Evolutionary conservation across 2,329 filamentous ascomycete genomes (phyloP).

Genomic region (Penicillium sp.): DNA sequence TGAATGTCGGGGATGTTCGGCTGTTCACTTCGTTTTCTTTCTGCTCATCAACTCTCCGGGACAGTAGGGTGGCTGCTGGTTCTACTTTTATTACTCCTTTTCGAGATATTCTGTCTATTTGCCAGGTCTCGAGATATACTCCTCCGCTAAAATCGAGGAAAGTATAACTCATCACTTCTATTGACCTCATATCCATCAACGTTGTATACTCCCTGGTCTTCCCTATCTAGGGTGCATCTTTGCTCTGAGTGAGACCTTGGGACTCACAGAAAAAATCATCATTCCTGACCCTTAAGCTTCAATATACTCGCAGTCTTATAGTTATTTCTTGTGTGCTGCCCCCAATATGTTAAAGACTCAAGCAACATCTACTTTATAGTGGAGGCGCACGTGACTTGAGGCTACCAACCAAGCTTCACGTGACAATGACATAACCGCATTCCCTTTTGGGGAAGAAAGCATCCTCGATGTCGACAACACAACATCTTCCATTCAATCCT

Average conservation of each 20-base stretch:
- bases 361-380: not conserved
- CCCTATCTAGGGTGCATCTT: not conserved
- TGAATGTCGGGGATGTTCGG: not conserved
- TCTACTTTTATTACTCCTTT: not conserved
- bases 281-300: not conserved
- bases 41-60: not conserved
- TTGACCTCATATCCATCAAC: not conserved
- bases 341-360: not conserved
- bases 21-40: not conserved
- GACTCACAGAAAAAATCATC: too few species aligned
- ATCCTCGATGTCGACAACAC: not conserved
- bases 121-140: fast-evolving
- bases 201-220: not conserved
- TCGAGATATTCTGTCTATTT: too few species aligned
- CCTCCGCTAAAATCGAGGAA: not conserved
- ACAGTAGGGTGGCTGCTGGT: not conserved
- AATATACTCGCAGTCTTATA: not conserved
- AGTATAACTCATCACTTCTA: not conserved
- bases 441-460: constrained; percentile 7
- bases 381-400: not conserved
- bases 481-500: not conserved
- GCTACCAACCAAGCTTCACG: not conserved
- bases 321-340: not conserved
- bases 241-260: not conserved
- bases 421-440: constrained; percentile 14